Evolutionary conservation across 345 rosid species (phyloP), one percentile per base, ranked within the genome.

Genomic region (Camelina neglecta): DNA sequence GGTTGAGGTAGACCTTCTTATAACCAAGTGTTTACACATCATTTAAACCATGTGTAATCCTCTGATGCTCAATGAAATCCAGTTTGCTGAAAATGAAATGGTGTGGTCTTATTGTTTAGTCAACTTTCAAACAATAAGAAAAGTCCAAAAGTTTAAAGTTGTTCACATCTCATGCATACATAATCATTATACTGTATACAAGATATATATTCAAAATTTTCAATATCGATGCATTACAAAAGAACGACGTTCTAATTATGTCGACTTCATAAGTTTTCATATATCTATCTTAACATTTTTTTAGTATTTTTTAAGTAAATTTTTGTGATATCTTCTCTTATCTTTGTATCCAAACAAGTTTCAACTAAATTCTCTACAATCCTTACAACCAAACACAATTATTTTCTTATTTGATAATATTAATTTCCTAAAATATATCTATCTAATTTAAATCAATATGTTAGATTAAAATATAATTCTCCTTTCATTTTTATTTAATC

Each of bases 161-260:
- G 50, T 62, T 62, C 67, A 41, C 49, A 61, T 26, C 48, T 38
- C 65, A 38, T 61, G 49, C 49, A 65, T 31, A 26, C 33, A 24
- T 8, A 24, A 50, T 5, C 54, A 49, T 53, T 9, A 35, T 35
- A 53, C 57, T 4, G 21, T 15, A 8, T 20, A 10, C 18, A 18
- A 18, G 18, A 18, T 26, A 55, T 26, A 55, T 6, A 55, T 55
- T 15, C 16, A 54, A 6, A 5, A 5, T 12, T 12, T 12, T 26
- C 4, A 6, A 15, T 42, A 11, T 44, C 6, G 20, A 13, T 41
- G 23, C 24, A 18, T 13, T 15, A 31, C 11, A 3, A 47, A 48
- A 5, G 4, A 24, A 6, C 8, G 49, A 12, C 21, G 13, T 11
- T 36, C 18, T 53, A 11, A 48, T 16, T 6, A 48, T 65, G 18